Conservation (phyloP, 129 eudicot species). For the Cynara cardunculus region DNA sequence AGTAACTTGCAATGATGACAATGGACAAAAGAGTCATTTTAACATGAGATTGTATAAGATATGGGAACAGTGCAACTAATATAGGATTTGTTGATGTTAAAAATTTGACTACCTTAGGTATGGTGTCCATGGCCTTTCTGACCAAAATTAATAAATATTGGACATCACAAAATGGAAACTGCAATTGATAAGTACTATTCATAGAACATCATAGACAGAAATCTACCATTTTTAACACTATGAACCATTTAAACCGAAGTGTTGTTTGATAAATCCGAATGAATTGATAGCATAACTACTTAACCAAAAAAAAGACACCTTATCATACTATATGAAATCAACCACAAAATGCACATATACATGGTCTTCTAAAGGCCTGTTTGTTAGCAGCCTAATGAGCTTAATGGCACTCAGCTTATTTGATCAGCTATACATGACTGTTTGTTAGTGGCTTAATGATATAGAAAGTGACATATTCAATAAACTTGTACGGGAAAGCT, state of each 20-base stretch:
- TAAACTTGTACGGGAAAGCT: neutral
- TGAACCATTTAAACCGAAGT: neutral
- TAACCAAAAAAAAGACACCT: neutral
- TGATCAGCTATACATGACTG: neutral
- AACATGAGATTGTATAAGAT: neutral
- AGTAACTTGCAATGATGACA: slow-evolving; percentile 12
- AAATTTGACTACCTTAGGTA: neutral
- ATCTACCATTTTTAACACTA: slow-evolving; percentile 6
- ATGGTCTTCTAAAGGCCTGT: neutral
- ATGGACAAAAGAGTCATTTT: slow-evolving; percentile 19
- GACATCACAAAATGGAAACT: neutral
- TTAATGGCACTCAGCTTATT: neutral
- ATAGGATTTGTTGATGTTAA: neutral
- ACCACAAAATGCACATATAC: slow-evolving; percentile 4
- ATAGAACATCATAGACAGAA: neutral
- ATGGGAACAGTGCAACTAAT: neutral
- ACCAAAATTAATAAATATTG: neutral
- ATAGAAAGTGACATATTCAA: too few relatives aligned
- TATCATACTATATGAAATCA: neutral
- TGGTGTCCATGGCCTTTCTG: neutral
- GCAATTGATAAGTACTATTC: neutral
- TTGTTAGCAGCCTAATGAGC: neutral
- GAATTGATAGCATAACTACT: neutral
- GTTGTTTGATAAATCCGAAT: neutral
- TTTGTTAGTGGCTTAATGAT: neutral